Conservation (phyloP, 495 filamentous ascomycete genomes). For the Penicillium soppii region DNA sequence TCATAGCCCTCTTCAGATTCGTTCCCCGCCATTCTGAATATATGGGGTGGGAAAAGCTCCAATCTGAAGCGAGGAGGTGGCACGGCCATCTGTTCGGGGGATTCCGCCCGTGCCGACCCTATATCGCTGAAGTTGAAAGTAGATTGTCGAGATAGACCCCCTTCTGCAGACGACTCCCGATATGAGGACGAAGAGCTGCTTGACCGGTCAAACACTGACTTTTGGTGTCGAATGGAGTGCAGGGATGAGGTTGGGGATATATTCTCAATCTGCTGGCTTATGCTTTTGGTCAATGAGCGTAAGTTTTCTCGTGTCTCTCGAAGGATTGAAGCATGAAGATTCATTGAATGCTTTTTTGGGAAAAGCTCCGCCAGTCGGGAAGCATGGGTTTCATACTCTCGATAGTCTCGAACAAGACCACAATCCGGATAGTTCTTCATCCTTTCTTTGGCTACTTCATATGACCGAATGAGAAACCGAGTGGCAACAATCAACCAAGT, state of each 20-base stretch:
- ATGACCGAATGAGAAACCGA: constrained; percentile 60
- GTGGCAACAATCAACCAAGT: constrained; percentile 65
- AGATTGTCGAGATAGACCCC: constrained; percentile 32
- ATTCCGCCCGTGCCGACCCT: constrained; percentile 29
- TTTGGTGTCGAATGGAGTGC: constrained; percentile 48
- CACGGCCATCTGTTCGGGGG: constrained; percentile 30
- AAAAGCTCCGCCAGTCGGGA: constrained; percentile 48
- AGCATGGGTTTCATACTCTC: constrained; percentile 68
- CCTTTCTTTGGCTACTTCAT: constrained; percentile 58
- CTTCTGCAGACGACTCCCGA: constrained; percentile 38
- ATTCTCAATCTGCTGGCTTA: constrained; percentile 58
- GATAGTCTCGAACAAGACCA: constrained; percentile 69
- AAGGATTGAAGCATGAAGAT: constrained; percentile 14
- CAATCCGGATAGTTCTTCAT: constrained; percentile 54
- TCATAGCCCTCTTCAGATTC: constrained; percentile 44
- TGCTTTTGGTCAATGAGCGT: constrained; percentile 46
- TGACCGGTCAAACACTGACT: constrained; percentile 71
- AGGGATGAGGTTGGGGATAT: constrained; percentile 51
- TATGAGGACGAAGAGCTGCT: constrained; percentile 60
- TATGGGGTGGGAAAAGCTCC: constrained; percentile 37
- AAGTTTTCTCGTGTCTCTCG: constrained; percentile 48
- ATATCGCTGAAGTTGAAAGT: constrained; percentile 36
- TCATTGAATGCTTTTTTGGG: constrained; percentile 38
- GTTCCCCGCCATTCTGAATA: constrained; percentile 30
- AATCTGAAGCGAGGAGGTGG: constrained; percentile 29